Evolutionary conservation across 1,284 basidiomycete genomes (phyloP).

Genomic region (Phylloboletellus chloephorus): DNA sequence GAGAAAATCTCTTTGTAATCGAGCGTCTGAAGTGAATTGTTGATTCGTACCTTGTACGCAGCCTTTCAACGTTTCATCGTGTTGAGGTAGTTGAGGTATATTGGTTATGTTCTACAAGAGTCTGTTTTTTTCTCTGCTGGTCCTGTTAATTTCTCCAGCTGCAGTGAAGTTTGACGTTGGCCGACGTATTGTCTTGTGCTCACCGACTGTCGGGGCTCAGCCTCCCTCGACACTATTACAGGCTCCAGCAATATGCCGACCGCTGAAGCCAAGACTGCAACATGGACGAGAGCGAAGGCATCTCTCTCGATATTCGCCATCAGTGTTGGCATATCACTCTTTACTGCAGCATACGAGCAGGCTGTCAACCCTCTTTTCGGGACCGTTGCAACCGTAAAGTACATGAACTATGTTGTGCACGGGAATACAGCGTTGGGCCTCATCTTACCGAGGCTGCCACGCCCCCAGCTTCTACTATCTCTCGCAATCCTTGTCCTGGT

Average conservation of each 20-base stretch:
- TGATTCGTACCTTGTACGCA: background rate
- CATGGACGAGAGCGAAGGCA: conserved; percentile 15
- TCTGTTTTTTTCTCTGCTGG: too few relatives aligned
- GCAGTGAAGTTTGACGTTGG: too few relatives aligned
- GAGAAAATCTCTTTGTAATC: conserved; percentile 26
- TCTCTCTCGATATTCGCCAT: conserved; percentile 31
- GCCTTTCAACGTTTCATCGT: background rate
- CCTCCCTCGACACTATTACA: background rate
- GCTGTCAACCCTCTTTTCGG: conserved; percentile 45
- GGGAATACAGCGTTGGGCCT: conserved; percentile 33
- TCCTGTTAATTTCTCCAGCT: too few relatives aligned
- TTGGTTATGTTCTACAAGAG: too few relatives aligned
- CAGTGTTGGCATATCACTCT: conserved; percentile 35
- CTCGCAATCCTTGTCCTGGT: conserved; percentile 45
- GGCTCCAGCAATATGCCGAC: conserved; percentile 13
- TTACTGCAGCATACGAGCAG: conserved; percentile 38
- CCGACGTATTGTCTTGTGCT: background rate
- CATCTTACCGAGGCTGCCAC: conserved; percentile 33
- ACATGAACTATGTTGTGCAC: conserved; percentile 39
- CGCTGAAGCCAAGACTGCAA: conserved; percentile 3
- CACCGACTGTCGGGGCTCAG: background rate
- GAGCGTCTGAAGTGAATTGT: background rate
- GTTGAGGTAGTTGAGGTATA: too few relatives aligned
- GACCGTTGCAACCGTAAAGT: conserved; percentile 31
- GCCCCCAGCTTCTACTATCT: conserved; percentile 32